Conservation (phyloP, 2,329 filamentous ascomycete species). For the Aspergillus piperis region DNA sequence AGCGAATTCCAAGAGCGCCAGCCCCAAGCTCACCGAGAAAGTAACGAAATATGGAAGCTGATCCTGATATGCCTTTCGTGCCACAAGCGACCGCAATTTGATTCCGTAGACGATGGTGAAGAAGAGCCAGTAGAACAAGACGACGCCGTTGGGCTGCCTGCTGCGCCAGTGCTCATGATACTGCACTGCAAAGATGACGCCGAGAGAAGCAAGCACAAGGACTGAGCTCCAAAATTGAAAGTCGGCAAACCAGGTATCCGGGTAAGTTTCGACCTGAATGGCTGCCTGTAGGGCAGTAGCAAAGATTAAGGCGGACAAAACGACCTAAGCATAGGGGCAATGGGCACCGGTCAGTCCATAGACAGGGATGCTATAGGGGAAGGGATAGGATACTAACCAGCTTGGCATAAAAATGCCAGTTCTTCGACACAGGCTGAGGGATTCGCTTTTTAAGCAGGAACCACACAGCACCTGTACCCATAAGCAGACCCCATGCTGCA, state of each 20-base stretch:
- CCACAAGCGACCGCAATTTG: conserved; percentile 82
- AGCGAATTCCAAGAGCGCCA: conserved; percentile 70
- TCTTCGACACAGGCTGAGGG: conserved; percentile 69
- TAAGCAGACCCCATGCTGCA: conserved; percentile 74
- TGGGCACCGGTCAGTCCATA: conserved; percentile 2
- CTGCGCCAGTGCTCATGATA: conserved; percentile 83
- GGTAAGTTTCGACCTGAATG: conserved; percentile 72
- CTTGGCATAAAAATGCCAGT: conserved; percentile 92
- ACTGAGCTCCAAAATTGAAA: conserved; percentile 84
- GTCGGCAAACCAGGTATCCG: conserved; percentile 72
- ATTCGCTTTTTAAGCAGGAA: conserved; percentile 72
- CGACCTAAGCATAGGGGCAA: conserved; percentile 43
- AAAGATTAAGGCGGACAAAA: conserved; percentile 68
- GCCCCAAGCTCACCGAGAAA: conserved; percentile 70
- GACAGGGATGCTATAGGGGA: neutral
- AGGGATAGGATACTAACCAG: conserved; percentile 60
- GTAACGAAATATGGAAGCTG: conserved; percentile 74
- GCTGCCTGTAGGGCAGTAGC: conserved; percentile 71
- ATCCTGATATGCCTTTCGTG: conserved; percentile 69
- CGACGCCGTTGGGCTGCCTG: conserved; percentile 81
- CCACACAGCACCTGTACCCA: conserved; percentile 76
- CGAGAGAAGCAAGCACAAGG: conserved; percentile 69
- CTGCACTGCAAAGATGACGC: conserved; percentile 75
- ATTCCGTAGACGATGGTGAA: conserved; percentile 75
- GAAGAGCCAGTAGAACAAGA: conserved; percentile 89